Conservation (phyloP, 345 rosid genomes). For the Hibiscus tridactylites region DNA sequence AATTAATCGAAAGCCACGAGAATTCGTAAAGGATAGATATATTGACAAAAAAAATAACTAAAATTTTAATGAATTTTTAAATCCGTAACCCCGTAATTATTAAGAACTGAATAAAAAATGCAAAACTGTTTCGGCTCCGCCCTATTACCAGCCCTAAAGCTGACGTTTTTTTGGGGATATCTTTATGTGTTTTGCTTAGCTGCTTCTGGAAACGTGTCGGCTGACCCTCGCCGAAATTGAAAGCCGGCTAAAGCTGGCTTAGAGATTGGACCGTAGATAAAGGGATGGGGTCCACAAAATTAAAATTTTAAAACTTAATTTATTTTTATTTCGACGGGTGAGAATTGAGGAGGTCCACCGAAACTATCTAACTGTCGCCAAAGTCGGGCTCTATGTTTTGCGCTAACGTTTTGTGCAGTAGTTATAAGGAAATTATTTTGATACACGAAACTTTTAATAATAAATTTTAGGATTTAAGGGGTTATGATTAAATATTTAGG, state of each 20-base stretch:
- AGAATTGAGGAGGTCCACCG: neutral
- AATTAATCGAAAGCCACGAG: too few species aligned
- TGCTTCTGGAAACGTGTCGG: slow-evolving; percentile 17
- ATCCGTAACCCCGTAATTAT: too few species aligned
- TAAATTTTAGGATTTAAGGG: too few species aligned
- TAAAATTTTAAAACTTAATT: too few species aligned
- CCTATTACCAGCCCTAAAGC: neutral
- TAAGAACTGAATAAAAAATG: too few species aligned
- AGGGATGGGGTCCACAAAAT: neutral
- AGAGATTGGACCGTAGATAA: neutral
- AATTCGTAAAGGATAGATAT: too few species aligned
- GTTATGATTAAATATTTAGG: too few species aligned
- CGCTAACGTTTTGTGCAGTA: neutral
- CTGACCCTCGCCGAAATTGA: neutral
- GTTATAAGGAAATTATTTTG: too few species aligned
- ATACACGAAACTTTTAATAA: too few species aligned
- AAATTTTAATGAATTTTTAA: too few species aligned
- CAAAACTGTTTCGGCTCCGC: too few species aligned
- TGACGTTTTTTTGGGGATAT: neutral
- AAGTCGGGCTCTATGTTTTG: neutral
- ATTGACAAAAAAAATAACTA: too few species aligned
- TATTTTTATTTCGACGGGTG: neutral
- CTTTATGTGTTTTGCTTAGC: neutral
- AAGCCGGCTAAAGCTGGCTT: neutral
- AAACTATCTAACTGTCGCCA: neutral